Evolutionary conservation across 257 asterid genomes (phyloP), one percentile per base, ranked within the genome.

Genomic region (Solanum dulcamara): DNA sequence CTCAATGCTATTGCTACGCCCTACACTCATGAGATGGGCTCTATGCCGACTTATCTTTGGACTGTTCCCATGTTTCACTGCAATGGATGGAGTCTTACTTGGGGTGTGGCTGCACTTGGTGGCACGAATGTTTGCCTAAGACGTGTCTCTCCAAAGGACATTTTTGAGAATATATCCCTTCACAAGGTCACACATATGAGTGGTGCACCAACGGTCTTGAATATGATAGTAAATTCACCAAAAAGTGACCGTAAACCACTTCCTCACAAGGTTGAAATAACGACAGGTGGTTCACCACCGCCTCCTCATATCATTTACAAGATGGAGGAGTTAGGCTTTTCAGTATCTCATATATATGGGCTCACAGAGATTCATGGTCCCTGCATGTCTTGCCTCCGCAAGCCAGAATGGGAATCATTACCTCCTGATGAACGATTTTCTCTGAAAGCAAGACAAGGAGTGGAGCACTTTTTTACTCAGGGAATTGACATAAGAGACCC

Each of bases 241-340:
- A 24, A 37, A 53, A 51, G 80, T 57, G 90, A 87, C 24, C 77
- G 20, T 24, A 87, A 62, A 74, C 86, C 86, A 60, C 89, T 89
- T 53, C 90, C 89, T 80, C 90, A 81, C 81, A 87, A 59, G 84
- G 91, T 89, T 64, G 86, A 81, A 11, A 67, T 89, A 74, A 87
- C 83, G 59, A 87, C 91, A 60, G 91, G 90, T 67, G 91, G 91
- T 81, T 72, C 91, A 71, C 88, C 91, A 28, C 91, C 91, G n/a
- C 90, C 91, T 62, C 90, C 89, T 17, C 84, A 84, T 40, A 86
- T 87, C 83, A 77, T 89, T 46, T 83, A 28, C 85, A 86, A 87
- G 91, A 87, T 86, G 80, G 90, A 89, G 64, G 88, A 84, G 87
- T 82, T 89, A 7, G 91, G 91, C 7, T 87, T 89, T 80, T 66